Percentiles rank a stretch among this genome's conserved stretches.
phyloP scores from a whole-genome alignment of 768 basidiomycete genomes.

The Epithele typhae region DNA sequence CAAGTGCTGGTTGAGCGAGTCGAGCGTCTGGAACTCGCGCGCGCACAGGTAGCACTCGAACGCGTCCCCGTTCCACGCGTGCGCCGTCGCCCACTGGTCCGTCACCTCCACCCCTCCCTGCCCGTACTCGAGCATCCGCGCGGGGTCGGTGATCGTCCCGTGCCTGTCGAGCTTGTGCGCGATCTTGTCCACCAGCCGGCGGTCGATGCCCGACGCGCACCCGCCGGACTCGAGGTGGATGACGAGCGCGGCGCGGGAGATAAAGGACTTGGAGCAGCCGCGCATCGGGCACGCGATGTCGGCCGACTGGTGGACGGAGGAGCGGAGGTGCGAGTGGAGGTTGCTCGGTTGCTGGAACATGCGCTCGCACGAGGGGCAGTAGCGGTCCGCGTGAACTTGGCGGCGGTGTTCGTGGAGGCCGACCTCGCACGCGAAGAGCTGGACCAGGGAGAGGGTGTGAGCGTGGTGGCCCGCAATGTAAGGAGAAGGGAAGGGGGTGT shows the following conservation, averaged over 20 bases:
- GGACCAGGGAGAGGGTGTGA: neutral
- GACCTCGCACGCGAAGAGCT: constrained; percentile 34
- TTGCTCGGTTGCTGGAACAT: constrained; percentile 39
- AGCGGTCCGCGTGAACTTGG: constrained; percentile 23
- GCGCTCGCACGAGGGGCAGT: constrained; percentile 42
- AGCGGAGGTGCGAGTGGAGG: constrained; percentile 47
- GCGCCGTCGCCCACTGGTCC: constrained; percentile 32
- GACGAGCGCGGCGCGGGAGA: constrained; percentile 49
- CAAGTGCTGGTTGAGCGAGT: constrained; percentile 56
- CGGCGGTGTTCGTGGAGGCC: constrained; percentile 36
- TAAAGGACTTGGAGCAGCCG: constrained; percentile 45
- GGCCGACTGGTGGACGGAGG: constrained; percentile 43
- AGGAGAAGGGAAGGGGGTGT: neutral
- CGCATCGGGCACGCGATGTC: constrained; percentile 32
- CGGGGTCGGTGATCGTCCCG: constrained; percentile 52
- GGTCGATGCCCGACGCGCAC: constrained; percentile 48
- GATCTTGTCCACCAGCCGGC: constrained; percentile 30
- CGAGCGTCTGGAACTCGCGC: constrained; percentile 34
- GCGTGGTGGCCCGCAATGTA: neutral
- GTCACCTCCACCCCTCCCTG: constrained; percentile 19
- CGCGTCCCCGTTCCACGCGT: constrained; percentile 36
- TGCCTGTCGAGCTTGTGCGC: constrained; percentile 40
- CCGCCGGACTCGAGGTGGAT: constrained; percentile 60
- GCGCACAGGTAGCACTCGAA: constrained; percentile 70
- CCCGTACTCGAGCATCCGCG: constrained; percentile 40